Base-by-base conservation (phyloP, 495 filamentous ascomycete genomes). In the Penicillium coffeae region DNA sequence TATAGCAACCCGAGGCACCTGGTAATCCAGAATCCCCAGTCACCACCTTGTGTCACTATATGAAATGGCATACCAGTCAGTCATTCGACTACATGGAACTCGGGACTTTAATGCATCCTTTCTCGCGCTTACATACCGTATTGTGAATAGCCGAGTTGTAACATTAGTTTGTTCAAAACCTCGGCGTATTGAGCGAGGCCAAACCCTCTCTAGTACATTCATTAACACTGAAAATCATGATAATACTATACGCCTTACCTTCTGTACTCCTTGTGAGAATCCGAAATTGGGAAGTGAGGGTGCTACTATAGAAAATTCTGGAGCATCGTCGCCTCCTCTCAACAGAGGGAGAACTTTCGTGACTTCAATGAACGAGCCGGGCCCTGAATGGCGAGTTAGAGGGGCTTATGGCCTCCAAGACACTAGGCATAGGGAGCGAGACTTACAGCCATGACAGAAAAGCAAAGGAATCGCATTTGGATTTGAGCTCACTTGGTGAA, bases 1-100 rank as follows among this genome's bases (percentile, higher is more conserved):
- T 83, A 82, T 6, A 80, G 57, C 21, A 71, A 52, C 3, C 74
- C 80, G 8, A 89, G 69, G 13, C 68, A 52, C 30, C 85, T 77
- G 27, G 80, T 79, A 40, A 88, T 80, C 51, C 73, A 69, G 46
- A 68, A 82, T 22, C 85, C 86, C 79, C 82, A 84, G 57, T 88
- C 86, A 40, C 86, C 84, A 35, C 79, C 84, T 57, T 84, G 81
- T 3, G 74, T 79, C 1, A 85, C 65, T 79, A 20, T 13, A 41
- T 41, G 21, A 9, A 8, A 3, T 15, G 27, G 16, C n/a, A n/a
- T n/a, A n/a, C n/a, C n/a, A n/a, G n/a, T n/a, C n/a, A 18, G 9
- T 33, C 16, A n/a, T 4, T 34, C 1, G 8, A 19, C 12, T 19
- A 20, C 32, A 15, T 45, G 3, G 34, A 3, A 45, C n/a, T 21